Evolutionary conservation across 768 basidiomycete genomes (phyloP).

Genomic region (Xerocomellus intermedius): DNA sequence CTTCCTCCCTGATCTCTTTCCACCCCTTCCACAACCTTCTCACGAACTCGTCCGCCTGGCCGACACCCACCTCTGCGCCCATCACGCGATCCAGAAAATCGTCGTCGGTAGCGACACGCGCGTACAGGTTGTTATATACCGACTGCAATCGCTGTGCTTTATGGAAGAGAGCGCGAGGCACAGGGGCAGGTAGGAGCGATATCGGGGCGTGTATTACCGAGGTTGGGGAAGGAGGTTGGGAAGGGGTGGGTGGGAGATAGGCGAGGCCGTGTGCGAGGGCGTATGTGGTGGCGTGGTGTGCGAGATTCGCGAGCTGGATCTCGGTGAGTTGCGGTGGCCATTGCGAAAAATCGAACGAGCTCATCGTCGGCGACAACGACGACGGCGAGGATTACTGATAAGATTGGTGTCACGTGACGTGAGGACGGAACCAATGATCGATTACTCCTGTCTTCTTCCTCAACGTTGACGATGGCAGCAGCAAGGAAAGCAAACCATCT

Average conservation of each 20-base stretch:
- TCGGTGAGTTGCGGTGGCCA: constrained; percentile 78
- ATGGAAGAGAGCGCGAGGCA: constrained; percentile 71
- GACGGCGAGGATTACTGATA: background rate
- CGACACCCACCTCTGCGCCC: constrained; percentile 75
- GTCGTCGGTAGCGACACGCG: constrained; percentile 74
- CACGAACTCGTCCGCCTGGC: constrained; percentile 83
- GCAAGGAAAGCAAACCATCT: constrained; percentile 19
- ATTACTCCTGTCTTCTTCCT: background rate
- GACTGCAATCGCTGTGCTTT: constrained; percentile 66
- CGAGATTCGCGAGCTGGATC: constrained; percentile 56
- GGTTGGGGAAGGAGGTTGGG: constrained; percentile 50
- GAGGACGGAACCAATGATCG: background rate
- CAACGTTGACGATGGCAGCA: constrained; percentile 9
- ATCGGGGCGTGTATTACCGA: constrained; percentile 91
- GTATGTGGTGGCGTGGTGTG: constrained; percentile 71
- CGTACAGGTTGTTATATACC: constrained; percentile 82
- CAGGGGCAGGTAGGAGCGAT: constrained; percentile 82
- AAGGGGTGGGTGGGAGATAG: constrained; percentile 62
- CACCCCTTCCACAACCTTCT: constrained; percentile 84
- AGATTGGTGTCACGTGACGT: constrained; percentile 1
- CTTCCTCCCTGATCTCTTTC: constrained; percentile 70
- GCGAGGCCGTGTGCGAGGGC: constrained; percentile 82
- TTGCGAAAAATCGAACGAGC: constrained; percentile 45
- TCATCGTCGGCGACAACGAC: constrained; percentile 13
- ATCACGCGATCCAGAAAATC: constrained; percentile 81